Evolutionary conservation across 768 basidiomycete genomes (phyloP).

Genomic region (Leccinum rimulosum): DNA sequence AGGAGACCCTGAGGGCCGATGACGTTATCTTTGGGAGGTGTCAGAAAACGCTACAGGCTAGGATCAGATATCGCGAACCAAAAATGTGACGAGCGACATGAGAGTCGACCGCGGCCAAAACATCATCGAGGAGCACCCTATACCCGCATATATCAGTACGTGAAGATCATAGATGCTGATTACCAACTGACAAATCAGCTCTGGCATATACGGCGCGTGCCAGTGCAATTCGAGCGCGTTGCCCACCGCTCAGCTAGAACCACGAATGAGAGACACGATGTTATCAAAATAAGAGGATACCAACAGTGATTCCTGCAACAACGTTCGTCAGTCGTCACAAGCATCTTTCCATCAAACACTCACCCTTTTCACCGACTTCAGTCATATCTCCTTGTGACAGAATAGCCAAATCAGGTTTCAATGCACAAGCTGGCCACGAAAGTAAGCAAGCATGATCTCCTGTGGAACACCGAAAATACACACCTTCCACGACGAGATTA

Average conservation of each 20-base stretch:
- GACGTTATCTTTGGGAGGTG: constrained; percentile 58
- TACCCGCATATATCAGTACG: neutral
- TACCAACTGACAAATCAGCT: constrained; percentile 69
- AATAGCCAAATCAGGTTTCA: constrained; percentile 75
- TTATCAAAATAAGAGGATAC: constrained; percentile 16
- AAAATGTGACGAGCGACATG: constrained; percentile 87
- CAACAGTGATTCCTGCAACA: constrained; percentile 53
- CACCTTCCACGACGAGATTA: constrained; percentile 76
- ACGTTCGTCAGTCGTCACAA: neutral
- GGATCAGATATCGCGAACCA: constrained; percentile 37
- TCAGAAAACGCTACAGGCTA: neutral
- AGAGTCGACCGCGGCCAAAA: constrained; percentile 82
- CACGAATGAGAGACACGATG: constrained; percentile 14
- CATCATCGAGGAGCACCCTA: constrained; percentile 84
- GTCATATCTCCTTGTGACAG: constrained; percentile 82
- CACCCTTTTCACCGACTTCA: constrained; percentile 83
- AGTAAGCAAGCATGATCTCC: neutral
- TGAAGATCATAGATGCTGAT: neutral
- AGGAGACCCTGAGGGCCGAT: constrained; percentile 85
- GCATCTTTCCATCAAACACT: constrained; percentile 2
- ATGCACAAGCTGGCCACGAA: constrained; percentile 65
- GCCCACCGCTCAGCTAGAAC: constrained; percentile 72
- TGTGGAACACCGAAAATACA: neutral
- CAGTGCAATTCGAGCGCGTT: constrained; percentile 77
- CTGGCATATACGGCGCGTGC: constrained; percentile 90